Evolutionary conservation across 352 stramenopile species (phyloP).

Genomic region (Phytophthora foliorum): DNA sequence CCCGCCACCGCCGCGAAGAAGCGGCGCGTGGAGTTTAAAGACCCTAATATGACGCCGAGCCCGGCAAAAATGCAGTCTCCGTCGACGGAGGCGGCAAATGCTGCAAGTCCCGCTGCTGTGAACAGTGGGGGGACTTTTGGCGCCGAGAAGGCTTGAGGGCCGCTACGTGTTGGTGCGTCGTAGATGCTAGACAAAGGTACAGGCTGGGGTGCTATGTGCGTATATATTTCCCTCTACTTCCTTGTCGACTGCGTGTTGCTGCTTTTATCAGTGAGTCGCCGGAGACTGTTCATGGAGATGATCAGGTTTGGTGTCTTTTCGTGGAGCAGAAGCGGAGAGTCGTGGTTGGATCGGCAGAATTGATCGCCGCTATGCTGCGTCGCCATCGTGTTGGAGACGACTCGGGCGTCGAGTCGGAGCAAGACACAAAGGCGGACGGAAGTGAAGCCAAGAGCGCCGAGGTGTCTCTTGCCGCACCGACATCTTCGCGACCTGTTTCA

Average conservation of each 20-base stretch:
- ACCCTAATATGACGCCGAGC: constrained; percentile 21
- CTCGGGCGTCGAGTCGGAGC: constrained; percentile 20
- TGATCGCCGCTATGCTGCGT: constrained; percentile 37
- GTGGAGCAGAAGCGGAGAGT: constrained; percentile 10
- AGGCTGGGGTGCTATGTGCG: constrained; percentile 8
- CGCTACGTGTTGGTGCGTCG: constrained; percentile 18
- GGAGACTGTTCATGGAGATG: constrained; percentile 10
- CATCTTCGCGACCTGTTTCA: constrained; percentile 17
- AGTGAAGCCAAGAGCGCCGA: constrained; percentile 40
- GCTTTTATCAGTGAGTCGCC: constrained; percentile 6
- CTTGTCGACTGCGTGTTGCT: not conserved
- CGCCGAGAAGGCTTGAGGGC: constrained; percentile 16
- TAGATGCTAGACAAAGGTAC: constrained; percentile 10
- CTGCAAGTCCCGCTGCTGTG: constrained; percentile 10
- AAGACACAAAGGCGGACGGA: constrained; percentile 23
- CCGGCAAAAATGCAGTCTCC: constrained; percentile 35
- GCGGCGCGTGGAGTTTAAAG: constrained; percentile 45
- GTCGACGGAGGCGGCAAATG: constrained; percentile 1
- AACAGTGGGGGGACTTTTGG: not conserved
- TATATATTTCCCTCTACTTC: constrained; percentile 24
- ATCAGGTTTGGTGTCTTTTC: constrained; percentile 17
- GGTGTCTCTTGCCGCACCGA: constrained; percentile 33
- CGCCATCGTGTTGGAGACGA: constrained; percentile 43
- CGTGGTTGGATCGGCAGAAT: not conserved
- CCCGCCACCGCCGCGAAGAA: constrained; percentile 33